phyloP scores from a whole-genome alignment of 1,284 basidiomycete genomes.

The Cryptococcus sp. region DNA sequence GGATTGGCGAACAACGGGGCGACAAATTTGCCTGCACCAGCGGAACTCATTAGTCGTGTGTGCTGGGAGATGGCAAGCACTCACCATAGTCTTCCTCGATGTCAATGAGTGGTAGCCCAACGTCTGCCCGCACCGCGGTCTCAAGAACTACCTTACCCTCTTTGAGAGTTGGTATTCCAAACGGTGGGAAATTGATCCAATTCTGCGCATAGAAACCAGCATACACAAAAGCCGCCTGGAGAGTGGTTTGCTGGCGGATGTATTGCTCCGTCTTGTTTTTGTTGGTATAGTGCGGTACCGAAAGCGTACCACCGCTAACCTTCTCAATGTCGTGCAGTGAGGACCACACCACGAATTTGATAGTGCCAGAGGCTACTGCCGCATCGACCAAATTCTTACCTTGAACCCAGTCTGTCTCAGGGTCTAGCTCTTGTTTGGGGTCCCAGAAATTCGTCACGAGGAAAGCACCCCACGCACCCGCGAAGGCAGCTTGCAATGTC shows the following conservation, averaged over 20 bases:
- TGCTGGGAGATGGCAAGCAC: no score
- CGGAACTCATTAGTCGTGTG: neutral
- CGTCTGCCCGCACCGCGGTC: constrained; percentile 9
- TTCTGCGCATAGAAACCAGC: constrained; percentile 12
- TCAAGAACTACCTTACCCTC: constrained; percentile 8
- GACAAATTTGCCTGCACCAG: constrained; percentile 10
- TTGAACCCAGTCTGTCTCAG: constrained; percentile 10
- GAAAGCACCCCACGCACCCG: constrained; percentile 11
- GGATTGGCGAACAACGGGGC: constrained; percentile 9
- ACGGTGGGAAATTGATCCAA: constrained; percentile 13
- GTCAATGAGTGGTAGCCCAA: constrained; percentile 10
- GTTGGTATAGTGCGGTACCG: constrained; percentile 1
- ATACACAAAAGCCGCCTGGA: constrained; percentile 13
- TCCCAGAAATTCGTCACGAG: constrained; percentile 12
- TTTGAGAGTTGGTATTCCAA: constrained; percentile 4
- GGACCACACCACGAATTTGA: constrained; percentile 2
- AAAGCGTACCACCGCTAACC: neutral
- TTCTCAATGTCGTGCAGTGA: constrained; percentile 5
- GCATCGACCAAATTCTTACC: constrained; percentile 12
- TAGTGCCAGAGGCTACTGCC: neutral
- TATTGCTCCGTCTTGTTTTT: constrained; percentile 15
- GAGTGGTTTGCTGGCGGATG: neutral
- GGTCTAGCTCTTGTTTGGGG: constrained; percentile 4
- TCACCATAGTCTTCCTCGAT: constrained; percentile 10
- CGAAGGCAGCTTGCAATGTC: neutral